A percentile compares a stretch with the other conserved stretches of the same genome.
phyloP scores from a whole-genome alignment of 805 yeast genomes.

The Priceomyces castillae region DNA sequence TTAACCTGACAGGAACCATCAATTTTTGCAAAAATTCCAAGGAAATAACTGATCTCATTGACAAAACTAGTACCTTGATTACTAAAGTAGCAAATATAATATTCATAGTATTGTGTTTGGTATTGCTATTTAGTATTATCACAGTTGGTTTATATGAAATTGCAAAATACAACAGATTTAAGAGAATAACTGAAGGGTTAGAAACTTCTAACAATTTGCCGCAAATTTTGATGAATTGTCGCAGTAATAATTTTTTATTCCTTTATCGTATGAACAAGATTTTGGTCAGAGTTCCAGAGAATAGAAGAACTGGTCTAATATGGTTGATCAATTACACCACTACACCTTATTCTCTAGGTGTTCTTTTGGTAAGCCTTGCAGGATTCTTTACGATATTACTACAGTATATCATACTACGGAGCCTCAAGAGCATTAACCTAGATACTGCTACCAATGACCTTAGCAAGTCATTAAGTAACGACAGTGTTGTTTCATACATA shows the following conservation, averaged over 20 bases:
- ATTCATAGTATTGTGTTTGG: constrained; percentile 23
- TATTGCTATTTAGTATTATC: constrained; percentile 40
- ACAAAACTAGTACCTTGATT: constrained; percentile 26
- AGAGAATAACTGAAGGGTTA: constrained; percentile 24
- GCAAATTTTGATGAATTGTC: constrained; percentile 14
- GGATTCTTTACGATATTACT: constrained; percentile 55
- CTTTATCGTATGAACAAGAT: constrained; percentile 11
- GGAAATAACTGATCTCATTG: constrained; percentile 39
- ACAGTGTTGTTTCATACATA: constrained; percentile 8
- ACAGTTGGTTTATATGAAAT: constrained; percentile 47
- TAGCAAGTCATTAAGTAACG: constrained; percentile 4
- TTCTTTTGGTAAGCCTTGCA: constrained; percentile 52
- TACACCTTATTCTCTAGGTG: constrained; percentile 48
- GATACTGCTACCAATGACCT: not conserved
- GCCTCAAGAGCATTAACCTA: not conserved
- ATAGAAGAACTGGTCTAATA: constrained; percentile 8
- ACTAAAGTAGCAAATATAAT: constrained; percentile 36
- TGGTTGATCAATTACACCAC: constrained; percentile 54
- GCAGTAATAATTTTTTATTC: constrained; percentile 8
- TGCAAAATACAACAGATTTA: constrained; percentile 46
- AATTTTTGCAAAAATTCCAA: constrained; percentile 38
- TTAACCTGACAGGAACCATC: constrained; percentile 7
- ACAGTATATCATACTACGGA: constrained; percentile 49
- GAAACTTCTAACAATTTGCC: constrained; percentile 8
- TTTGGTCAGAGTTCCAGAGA: constrained; percentile 4